Percentiles rank a stretch among this genome's conserved stretches.
These are phyloP conservation scores for Forsythia viridissima DNA, from an alignment of 257 asterid species.

Conservation along the genomic window DNA sequence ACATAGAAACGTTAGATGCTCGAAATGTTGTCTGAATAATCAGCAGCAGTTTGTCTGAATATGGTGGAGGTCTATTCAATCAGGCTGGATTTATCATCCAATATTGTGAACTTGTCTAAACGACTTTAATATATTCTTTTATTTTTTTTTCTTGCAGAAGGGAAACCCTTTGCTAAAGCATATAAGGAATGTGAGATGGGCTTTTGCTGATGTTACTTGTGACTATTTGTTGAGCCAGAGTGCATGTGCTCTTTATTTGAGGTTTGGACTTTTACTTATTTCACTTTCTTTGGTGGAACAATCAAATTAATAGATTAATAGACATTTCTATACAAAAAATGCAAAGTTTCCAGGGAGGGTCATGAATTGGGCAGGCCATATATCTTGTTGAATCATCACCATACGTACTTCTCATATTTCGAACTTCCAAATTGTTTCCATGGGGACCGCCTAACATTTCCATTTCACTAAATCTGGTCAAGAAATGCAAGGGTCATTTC, in stretches of 20 bases:
- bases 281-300: slow-evolving; percentile 5
- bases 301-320: neutral
- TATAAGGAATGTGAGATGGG: slow-evolving; percentile 91
- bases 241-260: slow-evolving; percentile 83
- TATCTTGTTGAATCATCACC: neutral
- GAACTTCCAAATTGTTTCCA: neutral
- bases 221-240: slow-evolving; percentile 84
- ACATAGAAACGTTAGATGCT: neutral
- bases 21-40: neutral
- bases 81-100: neutral
- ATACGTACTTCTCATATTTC: neutral
- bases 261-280: slow-evolving; percentile 45
- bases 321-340: neutral
- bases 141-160: slow-evolving; percentile 58
- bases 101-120: neutral
- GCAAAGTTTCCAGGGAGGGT: neutral
- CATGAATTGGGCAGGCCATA: neutral
- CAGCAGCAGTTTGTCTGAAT: neutral
- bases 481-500: neutral
- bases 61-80: neutral
- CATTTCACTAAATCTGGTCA: neutral
- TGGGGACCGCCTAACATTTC: neutral
- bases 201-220: slow-evolving; percentile 74
- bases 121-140: slow-evolving; percentile 1
- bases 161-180: slow-evolving; percentile 96